These are phyloP conservation scores for Pseudogymnoascus sp. DNA, from an alignment of 2,329 filamentous ascomycete species.

Conservation along the genomic window DNA sequence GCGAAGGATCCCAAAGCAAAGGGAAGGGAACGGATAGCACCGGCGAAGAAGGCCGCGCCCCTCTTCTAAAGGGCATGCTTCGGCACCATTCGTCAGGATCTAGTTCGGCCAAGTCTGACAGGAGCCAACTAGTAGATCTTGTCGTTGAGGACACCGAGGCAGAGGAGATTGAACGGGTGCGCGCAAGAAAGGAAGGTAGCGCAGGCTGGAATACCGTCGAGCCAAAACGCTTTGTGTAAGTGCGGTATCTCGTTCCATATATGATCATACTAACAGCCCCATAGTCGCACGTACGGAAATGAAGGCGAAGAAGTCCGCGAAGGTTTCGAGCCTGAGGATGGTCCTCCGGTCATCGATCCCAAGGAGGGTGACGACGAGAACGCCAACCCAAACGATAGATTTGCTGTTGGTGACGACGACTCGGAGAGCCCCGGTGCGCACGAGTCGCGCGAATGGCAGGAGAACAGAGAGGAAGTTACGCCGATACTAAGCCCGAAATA, in stretches of 20 bases:
- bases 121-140: slow-evolving; percentile 58
- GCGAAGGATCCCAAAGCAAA: slow-evolving; percentile 15
- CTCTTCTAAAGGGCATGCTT: slow-evolving; percentile 30
- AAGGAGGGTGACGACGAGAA: slow-evolving; percentile 37
- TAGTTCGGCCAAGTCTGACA: slow-evolving; percentile 44
- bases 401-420: slow-evolving; percentile 25
- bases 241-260: slow-evolving; percentile 9
- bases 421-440: slow-evolving; percentile 26
- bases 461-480: slow-evolving; percentile 15
- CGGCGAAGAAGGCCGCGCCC: slow-evolving; percentile 27
- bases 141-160: slow-evolving; percentile 58
- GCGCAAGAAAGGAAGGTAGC: slow-evolving; percentile 54
- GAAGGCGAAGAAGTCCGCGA: slow-evolving; percentile 44
- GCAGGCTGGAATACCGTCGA: slow-evolving; percentile 52
- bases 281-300: slow-evolving; percentile 40
- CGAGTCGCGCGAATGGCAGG: slow-evolving; percentile 38
- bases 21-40: slow-evolving; percentile 20
- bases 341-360: slow-evolving; percentile 34
- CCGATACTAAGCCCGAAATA: slow-evolving; percentile 29
- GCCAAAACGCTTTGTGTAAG: slow-evolving; percentile 48
- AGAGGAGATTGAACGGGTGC: slow-evolving; percentile 54
- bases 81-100: slow-evolving; percentile 42
- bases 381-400: slow-evolving; percentile 17
- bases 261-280: slow-evolving; percentile 4
- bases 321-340: slow-evolving; percentile 45